These are phyloP conservation scores for Choanephora cucurbitarum DNA, from an alignment of 371 early-diverging fungal genomes.

Conservation along the genomic window DNA sequence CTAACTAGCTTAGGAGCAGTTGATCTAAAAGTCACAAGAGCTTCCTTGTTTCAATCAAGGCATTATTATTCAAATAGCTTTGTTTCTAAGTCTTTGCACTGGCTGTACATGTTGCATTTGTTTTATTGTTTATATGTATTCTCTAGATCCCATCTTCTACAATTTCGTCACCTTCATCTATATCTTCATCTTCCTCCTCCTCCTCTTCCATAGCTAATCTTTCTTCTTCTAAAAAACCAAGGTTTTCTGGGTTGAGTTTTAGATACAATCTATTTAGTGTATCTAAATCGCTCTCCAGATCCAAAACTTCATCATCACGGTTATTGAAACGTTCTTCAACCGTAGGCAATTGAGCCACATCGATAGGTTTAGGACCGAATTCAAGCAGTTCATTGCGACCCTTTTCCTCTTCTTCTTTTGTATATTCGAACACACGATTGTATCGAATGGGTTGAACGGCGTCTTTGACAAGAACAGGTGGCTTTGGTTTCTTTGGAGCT, in stretches of 20 bases:
- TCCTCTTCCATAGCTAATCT: slow-evolving; percentile 10
- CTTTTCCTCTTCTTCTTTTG: slow-evolving; percentile 19
- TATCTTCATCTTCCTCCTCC: slow-evolving; percentile 17
- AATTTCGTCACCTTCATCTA: slow-evolving; percentile 9
- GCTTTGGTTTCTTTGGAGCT: slow-evolving; percentile 20
- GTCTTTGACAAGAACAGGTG: slow-evolving; percentile 26
- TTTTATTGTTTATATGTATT: slow-evolving; percentile 1
- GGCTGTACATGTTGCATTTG: too few species aligned
- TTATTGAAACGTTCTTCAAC: slow-evolving; percentile 26
- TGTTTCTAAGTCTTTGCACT: too few species aligned
- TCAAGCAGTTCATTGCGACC: slow-evolving; percentile 15
- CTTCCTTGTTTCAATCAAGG: too few species aligned
- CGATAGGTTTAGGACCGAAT: slow-evolving; percentile 38
- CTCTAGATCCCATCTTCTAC: slow-evolving; percentile 5
- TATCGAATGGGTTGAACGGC: slow-evolving; percentile 42
- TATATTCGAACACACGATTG: slow-evolving; percentile 14
- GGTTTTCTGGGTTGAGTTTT: slow-evolving; percentile 25
- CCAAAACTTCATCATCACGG: slow-evolving; percentile 38
- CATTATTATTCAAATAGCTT: too few species aligned
- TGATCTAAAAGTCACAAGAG: too few species aligned
- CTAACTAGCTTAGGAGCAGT: too few species aligned
- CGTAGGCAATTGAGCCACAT: slow-evolving; percentile 37
- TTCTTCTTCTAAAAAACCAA: slow-evolving; percentile 21
- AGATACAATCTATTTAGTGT: slow-evolving; percentile 28
- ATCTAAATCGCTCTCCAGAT: slow-evolving; percentile 32